Evolutionary conservation across 1,284 basidiomycete genomes (phyloP), one percentile per base, ranked within the genome.

Genomic region (Fomes fomentarius): DNA sequence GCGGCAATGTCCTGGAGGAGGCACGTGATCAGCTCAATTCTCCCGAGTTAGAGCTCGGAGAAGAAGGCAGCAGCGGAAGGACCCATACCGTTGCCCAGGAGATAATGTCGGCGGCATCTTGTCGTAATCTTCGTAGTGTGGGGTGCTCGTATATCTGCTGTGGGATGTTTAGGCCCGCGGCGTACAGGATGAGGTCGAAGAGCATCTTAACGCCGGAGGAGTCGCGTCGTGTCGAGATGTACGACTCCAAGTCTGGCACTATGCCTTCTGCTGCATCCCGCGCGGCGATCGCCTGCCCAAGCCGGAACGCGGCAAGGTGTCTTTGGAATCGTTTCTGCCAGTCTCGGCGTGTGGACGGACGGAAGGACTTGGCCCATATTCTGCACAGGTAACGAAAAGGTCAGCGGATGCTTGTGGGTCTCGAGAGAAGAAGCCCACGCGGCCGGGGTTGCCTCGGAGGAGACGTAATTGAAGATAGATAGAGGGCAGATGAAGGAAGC

Each of bases 101-200:
- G 14, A 83, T 72, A 47, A 82, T 71, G 57, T 83, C 76, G 8
- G 71, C 69, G 1, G 80, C 76, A 47, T 70, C 61, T 40, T 68
- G 58, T 47, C 71, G 74, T 19, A 83, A 57, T 17, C 63, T 61
- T 19, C 57, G 57, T 14, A 83, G 55, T 15, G 63, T 58, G 10
- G 70, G 69, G 26, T 66, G 56, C 9, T 72, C 66, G 21, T 65
- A 62, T 1, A 69, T 45, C 45, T 60, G 60, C 19, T 74, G 70
- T 0, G 78, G 73, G 10, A 82, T 50, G 34, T 66, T 60, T 17
- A 84, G 65, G 15, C 80, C 78, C 43, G 79, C 78, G 0, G 77
- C 73, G 56, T 83, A 76, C 56, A 85, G 78, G 34, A 85, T 71
- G 49, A 87, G 70, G 55, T 77, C 77, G 52, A 86, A 74, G 6